Conservation (phyloP, 2,329 filamentous ascomycete species). For the Ascochyta pisi region DNA sequence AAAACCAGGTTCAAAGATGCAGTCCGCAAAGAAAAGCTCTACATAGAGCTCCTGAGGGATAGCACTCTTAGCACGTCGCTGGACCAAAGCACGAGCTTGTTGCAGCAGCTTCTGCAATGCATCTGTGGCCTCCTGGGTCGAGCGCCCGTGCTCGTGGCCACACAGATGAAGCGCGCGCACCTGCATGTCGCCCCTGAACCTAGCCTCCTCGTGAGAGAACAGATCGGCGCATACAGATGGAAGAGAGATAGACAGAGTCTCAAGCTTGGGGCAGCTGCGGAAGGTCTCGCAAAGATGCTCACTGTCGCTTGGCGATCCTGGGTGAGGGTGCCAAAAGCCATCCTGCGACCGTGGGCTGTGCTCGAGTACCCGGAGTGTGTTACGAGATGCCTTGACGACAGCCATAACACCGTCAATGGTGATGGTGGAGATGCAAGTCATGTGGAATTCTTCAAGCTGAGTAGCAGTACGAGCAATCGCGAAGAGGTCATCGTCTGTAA, state of each 20-base stretch:
- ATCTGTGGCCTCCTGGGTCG: conserved; percentile 44
- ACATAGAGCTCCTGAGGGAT: conserved; percentile 52
- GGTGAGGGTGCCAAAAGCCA: conserved; percentile 60
- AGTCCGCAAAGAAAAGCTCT: conserved; percentile 60
- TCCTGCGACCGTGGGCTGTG: conserved; percentile 61
- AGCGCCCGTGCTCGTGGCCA: conserved; percentile 48
- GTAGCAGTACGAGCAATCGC: conserved; percentile 60
- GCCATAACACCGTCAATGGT: conserved; percentile 61
- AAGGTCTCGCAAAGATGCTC: conserved; percentile 59
- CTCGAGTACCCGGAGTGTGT: conserved; percentile 59
- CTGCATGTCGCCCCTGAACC: conserved; percentile 57
- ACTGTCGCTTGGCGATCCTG: conserved; percentile 52
- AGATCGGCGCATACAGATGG: conserved; percentile 57
- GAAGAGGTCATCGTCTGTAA: conserved; percentile 58
- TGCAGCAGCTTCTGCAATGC: conserved; percentile 51
- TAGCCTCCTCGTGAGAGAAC: conserved; percentile 54
- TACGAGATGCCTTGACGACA: conserved; percentile 57
- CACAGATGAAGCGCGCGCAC: conserved; percentile 59
- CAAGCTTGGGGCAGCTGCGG: conserved; percentile 54
- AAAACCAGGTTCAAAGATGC: conserved; percentile 58
- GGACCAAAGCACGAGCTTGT: conserved; percentile 52
- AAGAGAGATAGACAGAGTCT: conserved; percentile 57
- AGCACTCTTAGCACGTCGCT: conserved; percentile 46
- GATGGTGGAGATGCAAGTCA: conserved; percentile 61
- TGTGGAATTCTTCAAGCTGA: conserved; percentile 59